Evolutionary conservation across 306 rosid species (phyloP).

Genomic region (Ziziphus jujuba): DNA sequence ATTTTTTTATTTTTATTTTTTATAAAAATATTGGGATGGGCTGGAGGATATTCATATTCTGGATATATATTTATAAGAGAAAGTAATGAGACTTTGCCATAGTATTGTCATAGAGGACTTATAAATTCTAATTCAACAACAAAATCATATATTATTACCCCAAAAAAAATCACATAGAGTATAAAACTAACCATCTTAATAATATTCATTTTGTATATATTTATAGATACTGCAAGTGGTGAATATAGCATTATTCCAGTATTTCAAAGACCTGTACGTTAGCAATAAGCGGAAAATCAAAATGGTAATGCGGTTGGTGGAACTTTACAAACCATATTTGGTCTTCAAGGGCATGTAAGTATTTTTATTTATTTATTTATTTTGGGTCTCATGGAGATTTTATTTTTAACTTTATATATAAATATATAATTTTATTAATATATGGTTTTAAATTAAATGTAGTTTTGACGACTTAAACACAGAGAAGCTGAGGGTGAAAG

Average conservation of each 20-base stretch:
- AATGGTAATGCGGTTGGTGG: slow-evolving; percentile 14
- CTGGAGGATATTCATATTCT: no score
- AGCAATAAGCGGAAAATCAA: background rate
- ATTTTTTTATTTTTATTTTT: no score
- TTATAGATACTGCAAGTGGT: slow-evolving; percentile 32
- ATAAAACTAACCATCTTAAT: background rate
- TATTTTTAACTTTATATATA: background rate
- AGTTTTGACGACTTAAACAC: slow-evolving; percentile 47
- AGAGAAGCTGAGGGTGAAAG: slow-evolving; percentile 17
- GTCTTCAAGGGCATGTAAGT: slow-evolving; percentile 39
- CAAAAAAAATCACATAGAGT: no score
- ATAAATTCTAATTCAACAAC: no score
- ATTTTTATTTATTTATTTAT: no score
- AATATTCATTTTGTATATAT: background rate
- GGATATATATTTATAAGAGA: no score
- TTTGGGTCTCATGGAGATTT: no score
- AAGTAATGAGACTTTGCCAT: no score
- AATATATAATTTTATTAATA: background rate
- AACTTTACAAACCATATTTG: slow-evolving; percentile 34
- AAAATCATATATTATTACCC: no score
- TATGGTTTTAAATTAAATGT: background rate
- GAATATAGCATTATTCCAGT: slow-evolving; percentile 1
- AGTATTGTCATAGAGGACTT: no score
- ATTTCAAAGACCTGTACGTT: background rate
- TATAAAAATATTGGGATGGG: no score